These are phyloP conservation scores for Neopestalotiopsis sp. DNA, from an alignment of 2,329 filamentous ascomycete species.

Conservation along the genomic window DNA sequence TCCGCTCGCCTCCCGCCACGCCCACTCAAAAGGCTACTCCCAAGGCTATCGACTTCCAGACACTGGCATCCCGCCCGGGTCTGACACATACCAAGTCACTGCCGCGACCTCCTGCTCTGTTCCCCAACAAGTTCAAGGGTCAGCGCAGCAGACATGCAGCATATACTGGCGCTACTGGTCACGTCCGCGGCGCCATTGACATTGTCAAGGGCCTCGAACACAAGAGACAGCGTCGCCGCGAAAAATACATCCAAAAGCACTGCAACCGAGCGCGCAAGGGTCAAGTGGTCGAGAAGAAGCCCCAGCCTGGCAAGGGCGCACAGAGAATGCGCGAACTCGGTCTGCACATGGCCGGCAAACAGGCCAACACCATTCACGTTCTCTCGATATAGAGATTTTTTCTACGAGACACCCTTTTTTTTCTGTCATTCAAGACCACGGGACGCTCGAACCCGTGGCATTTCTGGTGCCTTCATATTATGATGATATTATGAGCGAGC, in stretches of 20 bases:
- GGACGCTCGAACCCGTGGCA: neutral
- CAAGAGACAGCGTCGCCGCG: conserved; percentile 80
- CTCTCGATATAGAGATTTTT: conserved; percentile 66
- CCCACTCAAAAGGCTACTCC: conserved; percentile 40
- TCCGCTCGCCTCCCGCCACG: conserved; percentile 52
- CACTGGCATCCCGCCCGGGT: conserved; percentile 64
- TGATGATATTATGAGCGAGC: conserved; percentile 1
- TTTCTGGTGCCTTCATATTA: conserved; percentile 4
- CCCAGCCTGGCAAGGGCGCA: conserved; percentile 83
- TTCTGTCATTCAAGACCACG: neutral
- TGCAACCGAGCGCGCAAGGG: conserved; percentile 81
- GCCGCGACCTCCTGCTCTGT: conserved; percentile 77
- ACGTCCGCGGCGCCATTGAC: conserved; percentile 91
- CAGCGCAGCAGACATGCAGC: conserved; percentile 41
- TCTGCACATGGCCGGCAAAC: conserved; percentile 83
- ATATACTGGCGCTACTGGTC: conserved; percentile 54
- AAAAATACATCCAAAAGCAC: conserved; percentile 80
- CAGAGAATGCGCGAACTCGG: conserved; percentile 94
- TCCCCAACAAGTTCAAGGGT: conserved; percentile 57
- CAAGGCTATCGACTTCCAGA: conserved; percentile 47
- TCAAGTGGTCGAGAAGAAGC: conserved; percentile 65
- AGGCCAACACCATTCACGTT: conserved; percentile 76
- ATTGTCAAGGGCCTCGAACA: conserved; percentile 96
- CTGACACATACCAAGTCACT: conserved; percentile 84
- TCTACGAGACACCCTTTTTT: neutral